Base-by-base conservation (phyloP, 2,329 filamentous ascomycete genomes). In the Celoporthe dispersa region DNA sequence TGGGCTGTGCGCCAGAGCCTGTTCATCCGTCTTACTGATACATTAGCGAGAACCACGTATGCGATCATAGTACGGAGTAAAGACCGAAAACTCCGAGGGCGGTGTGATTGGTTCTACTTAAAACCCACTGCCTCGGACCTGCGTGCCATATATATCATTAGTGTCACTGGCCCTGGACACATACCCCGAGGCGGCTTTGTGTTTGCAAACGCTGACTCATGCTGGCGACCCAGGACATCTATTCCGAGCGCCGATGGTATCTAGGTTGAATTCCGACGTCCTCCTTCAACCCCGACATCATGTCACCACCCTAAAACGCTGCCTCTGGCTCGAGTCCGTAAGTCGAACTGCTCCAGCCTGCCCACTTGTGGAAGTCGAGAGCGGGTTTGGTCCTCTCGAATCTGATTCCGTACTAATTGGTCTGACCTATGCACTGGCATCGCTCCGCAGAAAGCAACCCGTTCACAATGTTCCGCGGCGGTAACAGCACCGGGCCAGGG, bases 401-500 rank as follows among this genome's bases (percentile, higher is more conserved):
- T 3, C 6, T 33, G 6, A 31, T 12, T 33, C 53, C 14, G 28
- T 28, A 57, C 16, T 28, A 33, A 33, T 31, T 28, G 25, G 12
- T 7, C 33, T 28, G 53, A 16, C 12, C 28, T 19, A 16, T 28
- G 28, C 53, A 3, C 19, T 31, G 25, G 51, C 1, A 31, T 31
- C 12, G 12, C 4, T 19, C 28, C 55, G 9, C 39, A 51, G 14
- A n/a, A 33, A 61, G 19, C 37, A 44, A 48, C 22, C 19, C 59
- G 31, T 35, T 14, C 8, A 61, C 28, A 6, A 71, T 73, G 71
- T 68, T 65, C 31, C 65, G 71, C 35, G 53, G 37, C 37, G 39
- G 28, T 33, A 63, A 57, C 12, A 31, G 41, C 77, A 63, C 73
- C 77, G 71, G 73, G 77, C 70, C 71, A 77, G 69, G 73, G 74